Evolutionary conservation across 805 yeast genomes (phyloP), one percentile per base, ranked within the genome.

Genomic region (Wickerhamiella siamensis): DNA sequence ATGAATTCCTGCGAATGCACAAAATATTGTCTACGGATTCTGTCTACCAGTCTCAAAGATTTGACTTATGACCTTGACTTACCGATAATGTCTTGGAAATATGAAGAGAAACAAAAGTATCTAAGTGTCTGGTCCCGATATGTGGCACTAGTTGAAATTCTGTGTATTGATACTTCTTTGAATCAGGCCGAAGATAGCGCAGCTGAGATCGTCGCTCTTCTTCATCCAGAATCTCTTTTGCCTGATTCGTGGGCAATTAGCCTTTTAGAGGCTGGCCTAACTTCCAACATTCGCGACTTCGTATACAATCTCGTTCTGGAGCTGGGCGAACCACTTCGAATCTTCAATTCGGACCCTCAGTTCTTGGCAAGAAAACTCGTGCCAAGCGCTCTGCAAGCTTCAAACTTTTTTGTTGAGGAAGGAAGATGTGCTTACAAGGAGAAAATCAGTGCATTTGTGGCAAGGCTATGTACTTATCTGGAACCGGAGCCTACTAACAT

Each of bases 121-220:
- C 31, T 36, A 4, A 62, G 60, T 4, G 70, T 75, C 18, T 86
- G 95, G 95, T 67, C 72, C 34, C 69, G 82, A 44, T 86, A 67
- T 52, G 66, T 75, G 21, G 82, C 94, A 0, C 60, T 86, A 12
- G 79, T 74, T 51, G 95, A 86, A 53, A 80, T 86, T 37, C 61
- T 83, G 21, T 91, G 84, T 1, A 69, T 86, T 32, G 95, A 86
- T 56, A 75, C 95, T 0, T 81, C 95, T 0, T 61, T 83, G 51
- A 86, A 87, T 51, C 95, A 87, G 58, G 75, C 87, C 0, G 77
- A 77, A 50, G 94, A 83, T 10, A 88, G 91, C 0, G 59, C 70
- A 1, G 61, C 61, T 5, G 94, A 83, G 51, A 71, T 86, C 35
- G 55, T 74, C 1, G 61, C 61, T 1, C 56, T 82, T 12, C 64